Base-by-base conservation (phyloP, 371 early-diverging fungal genomes). In the Apophysomyces trapeziformis region DNA sequence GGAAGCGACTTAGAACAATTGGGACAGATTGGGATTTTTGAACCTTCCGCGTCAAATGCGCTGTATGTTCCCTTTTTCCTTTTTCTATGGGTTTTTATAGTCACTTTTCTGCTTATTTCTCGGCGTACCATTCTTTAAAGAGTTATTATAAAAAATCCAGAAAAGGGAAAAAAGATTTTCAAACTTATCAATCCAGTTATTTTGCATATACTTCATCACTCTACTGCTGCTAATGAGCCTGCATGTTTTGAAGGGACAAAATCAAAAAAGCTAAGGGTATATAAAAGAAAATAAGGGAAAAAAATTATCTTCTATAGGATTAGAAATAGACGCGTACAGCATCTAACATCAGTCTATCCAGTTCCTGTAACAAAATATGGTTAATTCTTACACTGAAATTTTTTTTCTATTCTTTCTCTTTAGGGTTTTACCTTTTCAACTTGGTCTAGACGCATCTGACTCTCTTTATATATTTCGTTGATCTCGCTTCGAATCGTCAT, bases 311-410 rank as follows among this genome's bases (percentile, higher is more conserved):
- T 47, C 47, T 39, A 57, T 64, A n/a, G 59, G 26, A 45, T 65
- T 16, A 65, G 37, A 36, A 60, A 45, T 74, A 76, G 7, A 76
- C 70, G 45, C 67, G 63, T 16, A 79, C 61, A 37, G 79, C 69
- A 57, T 76, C 75, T 65, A 63, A 45, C 79, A 79, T 74, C 11
- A 79, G 57, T 50, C 72, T 70, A 61, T 79, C 79, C 64, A 79
- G 58, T 61, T 72, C 74, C 78, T 77, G 64, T 12, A 67, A n/a
- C 13, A 60, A 39, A 18, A 41, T 12, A 60, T 21, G 63, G 5
- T 13, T 16, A 41, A 46, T 16, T 38, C 37, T 54, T 57, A 39
- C 26, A 16, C 37, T 67, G 37, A 35, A 35, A 43, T 12, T 1
- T 11, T 4, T 8, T 43, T 38, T 2, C 32, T 26, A 26, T 26